A percentile compares a stretch with the other conserved stretches of the same genome.
Evolutionary conservation across 495 filamentous ascomycete species (phyloP).

Genomic region (Rhypophila decipiens): DNA sequence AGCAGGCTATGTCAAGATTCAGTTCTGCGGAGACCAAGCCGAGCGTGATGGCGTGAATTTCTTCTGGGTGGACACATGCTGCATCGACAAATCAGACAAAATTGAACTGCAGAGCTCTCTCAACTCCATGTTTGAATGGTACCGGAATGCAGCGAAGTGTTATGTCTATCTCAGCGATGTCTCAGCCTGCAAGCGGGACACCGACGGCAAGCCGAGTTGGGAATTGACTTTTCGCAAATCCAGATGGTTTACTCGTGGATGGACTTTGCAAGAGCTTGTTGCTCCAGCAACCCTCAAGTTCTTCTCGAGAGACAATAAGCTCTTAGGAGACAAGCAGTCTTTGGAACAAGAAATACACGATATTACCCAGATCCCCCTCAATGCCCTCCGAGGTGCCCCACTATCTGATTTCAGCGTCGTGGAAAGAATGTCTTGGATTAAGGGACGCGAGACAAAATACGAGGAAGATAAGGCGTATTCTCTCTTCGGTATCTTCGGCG

Average conservation of each 20-base stretch:
- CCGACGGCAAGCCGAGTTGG: background rate
- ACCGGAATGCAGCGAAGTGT: slow-evolving; percentile 1
- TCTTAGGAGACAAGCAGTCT: slow-evolving; percentile 3
- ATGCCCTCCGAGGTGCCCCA: slow-evolving; percentile 1
- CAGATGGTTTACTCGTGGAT: slow-evolving; percentile 5
- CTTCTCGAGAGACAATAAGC: slow-evolving; percentile 1
- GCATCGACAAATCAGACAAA: slow-evolving; percentile 5
- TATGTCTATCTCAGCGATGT: slow-evolving; percentile 1
- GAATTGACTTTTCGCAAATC: background rate
- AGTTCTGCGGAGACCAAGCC: slow-evolving; percentile 4
- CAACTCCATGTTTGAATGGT: slow-evolving; percentile 5
- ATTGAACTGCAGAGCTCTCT: slow-evolving; percentile 1
- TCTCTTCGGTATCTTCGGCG: slow-evolving; percentile 3
- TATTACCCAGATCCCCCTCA: slow-evolving; percentile 2
- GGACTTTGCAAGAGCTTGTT: slow-evolving; percentile 6
- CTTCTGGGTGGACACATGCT: slow-evolving; percentile 6
- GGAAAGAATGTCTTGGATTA: slow-evolving; percentile 1
- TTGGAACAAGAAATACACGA: slow-evolving; percentile 4
- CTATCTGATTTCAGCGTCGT: slow-evolving; percentile 6
- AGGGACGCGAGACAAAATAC: background rate
- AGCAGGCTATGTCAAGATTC: slow-evolving; percentile 3
- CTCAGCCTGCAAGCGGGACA: background rate
- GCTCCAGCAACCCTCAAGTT: slow-evolving; percentile 5
- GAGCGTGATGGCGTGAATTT: slow-evolving; percentile 1
- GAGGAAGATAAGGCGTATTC: slow-evolving; percentile 5